Conservation (phyloP, 441 rosid genomes). For the Erodium trifolium region DNA sequence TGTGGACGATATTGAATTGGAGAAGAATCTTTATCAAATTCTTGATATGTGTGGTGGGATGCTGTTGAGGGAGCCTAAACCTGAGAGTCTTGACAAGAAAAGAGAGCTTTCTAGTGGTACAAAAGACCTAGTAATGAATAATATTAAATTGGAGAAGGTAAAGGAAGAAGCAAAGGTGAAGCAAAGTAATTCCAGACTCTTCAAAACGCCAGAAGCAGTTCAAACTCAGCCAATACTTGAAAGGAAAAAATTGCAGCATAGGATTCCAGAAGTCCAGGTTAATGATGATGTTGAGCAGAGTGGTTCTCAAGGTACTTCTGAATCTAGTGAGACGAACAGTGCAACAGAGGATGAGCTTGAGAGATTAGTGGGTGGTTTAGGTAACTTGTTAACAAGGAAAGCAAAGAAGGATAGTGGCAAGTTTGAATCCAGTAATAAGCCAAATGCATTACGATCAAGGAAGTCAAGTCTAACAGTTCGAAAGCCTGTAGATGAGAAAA, state of each 20-base stretch:
- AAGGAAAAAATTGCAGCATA: background rate
- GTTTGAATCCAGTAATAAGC: slow-evolving; percentile 37
- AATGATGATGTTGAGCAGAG: too few relatives aligned
- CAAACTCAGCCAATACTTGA: background rate
- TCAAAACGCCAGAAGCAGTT: slow-evolving; percentile 39
- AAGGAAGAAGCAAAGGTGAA: slow-evolving; percentile 26
- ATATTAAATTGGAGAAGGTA: background rate
- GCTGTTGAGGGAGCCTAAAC: slow-evolving; percentile 4
- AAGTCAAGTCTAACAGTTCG: slow-evolving; percentile 33
- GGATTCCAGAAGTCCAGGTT: too few relatives aligned
- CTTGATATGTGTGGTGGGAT: too few relatives aligned
- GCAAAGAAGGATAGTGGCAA: slow-evolving; percentile 15
- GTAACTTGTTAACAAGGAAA: background rate
- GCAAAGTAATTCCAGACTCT: slow-evolving; percentile 40
- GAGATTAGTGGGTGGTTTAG: background rate
- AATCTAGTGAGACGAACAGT: too few relatives aligned
- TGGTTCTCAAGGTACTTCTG: too few relatives aligned
- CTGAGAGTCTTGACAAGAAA: background rate
- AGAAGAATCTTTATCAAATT: too few relatives aligned
- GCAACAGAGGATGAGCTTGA: background rate
- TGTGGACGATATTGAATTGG: too few relatives aligned
- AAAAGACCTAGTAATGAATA: background rate
- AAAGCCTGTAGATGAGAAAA: slow-evolving; percentile 27
- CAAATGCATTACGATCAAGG: slow-evolving; percentile 28
- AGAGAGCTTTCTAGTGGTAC: background rate